Base-by-base conservation (phyloP, 2,329 filamentous ascomycete genomes). In the Microcyclosporella mali region DNA sequence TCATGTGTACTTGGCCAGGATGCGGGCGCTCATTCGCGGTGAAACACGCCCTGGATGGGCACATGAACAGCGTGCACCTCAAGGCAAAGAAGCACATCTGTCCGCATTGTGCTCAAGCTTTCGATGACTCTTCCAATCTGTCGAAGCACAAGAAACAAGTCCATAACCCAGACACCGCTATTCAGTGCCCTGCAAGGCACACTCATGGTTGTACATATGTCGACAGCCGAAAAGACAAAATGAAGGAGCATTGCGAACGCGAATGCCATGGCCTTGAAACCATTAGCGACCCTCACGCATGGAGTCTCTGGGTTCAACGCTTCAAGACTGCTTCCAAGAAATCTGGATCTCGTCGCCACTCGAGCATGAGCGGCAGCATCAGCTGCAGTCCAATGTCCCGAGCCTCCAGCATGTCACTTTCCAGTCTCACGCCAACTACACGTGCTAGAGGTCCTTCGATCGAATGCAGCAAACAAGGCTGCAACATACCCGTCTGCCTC, bases 11-110 rank as follows among this genome's bases (percentile, higher is more conserved):
- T 21, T 55, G 52, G 52, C 52, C 53, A 2, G 49, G 47, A 10
- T 62, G 60, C 42, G 64, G 60, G 16, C 79, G 79, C 56, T 67
- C 69, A 0, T 85, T 85, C 56, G 79, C 81, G 40, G 80, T 84
- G 49, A 80, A 83, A 50, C 82, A 78, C 49, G 80, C 81, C 16
- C 66, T 82, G 16, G 52, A 55, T 14, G 52, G 52, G 14, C 82
- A 85, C 53, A 73, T 75, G 53, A 82, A 85, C 55, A 55, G 52
- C 27, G 82, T 81, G 1, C 78, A 79, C 32, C 44, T 55, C 27
- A 57, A 57, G 14, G 51, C 55, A 8, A 84, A 83, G 56, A 60
- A 59, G 28, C 61, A 61, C 45, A 45, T 57, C 34, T 63, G 60
- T 40, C 50, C 55, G 6, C 53, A 57, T 46, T 63, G 60, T 40